Evolutionary conservation across 2,329 filamentous ascomycete species (phyloP).

Genomic region (Elsinoe batatas): DNA sequence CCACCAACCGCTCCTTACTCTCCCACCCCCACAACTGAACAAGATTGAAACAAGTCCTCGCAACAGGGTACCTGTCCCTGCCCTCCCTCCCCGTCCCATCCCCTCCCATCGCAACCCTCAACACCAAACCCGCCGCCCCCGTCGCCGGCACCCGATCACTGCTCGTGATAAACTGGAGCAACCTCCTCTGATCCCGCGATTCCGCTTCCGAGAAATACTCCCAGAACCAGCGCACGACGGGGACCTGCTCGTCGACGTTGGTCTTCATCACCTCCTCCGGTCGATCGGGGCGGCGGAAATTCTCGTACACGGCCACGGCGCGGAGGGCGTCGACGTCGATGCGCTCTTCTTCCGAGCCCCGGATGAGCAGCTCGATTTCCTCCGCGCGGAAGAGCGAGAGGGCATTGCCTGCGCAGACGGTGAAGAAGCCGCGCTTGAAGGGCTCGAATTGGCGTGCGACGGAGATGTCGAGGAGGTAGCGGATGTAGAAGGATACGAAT

Average conservation of each 20-base stretch:
- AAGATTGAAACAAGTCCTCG: conserved; percentile 85
- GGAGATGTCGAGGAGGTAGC: conserved; percentile 66
- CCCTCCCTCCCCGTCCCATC: conserved; percentile 41
- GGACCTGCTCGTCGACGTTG: conserved; percentile 47
- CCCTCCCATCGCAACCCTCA: conserved; percentile 66
- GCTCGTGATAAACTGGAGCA: conserved; percentile 80
- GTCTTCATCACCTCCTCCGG: conserved; percentile 52
- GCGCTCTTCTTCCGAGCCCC: conserved; percentile 66
- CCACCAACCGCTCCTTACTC: conserved; percentile 56
- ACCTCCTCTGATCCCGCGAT: conserved; percentile 60
- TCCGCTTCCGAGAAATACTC: conserved; percentile 59
- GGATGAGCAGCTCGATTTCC: conserved; percentile 79
- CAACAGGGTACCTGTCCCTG: conserved; percentile 70
- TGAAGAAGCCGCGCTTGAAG: conserved; percentile 90
- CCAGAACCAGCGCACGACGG: conserved; percentile 81
- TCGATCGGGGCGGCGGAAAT: conserved; percentile 50
- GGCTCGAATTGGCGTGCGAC: conserved; percentile 80
- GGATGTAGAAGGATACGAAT: conserved; percentile 77
- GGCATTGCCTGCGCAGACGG: conserved; percentile 80
- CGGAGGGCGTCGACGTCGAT: conserved; percentile 68
- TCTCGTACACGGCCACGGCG: conserved; percentile 71
- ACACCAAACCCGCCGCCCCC: conserved; percentile 67
- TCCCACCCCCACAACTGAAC: conserved; percentile 66
- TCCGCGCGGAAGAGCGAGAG: conserved; percentile 79
- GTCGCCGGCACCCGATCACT: conserved; percentile 85